Evolutionary conservation across 1,139 yeast genomes (phyloP).

Genomic region (Zygoascus hellenicus): DNA sequence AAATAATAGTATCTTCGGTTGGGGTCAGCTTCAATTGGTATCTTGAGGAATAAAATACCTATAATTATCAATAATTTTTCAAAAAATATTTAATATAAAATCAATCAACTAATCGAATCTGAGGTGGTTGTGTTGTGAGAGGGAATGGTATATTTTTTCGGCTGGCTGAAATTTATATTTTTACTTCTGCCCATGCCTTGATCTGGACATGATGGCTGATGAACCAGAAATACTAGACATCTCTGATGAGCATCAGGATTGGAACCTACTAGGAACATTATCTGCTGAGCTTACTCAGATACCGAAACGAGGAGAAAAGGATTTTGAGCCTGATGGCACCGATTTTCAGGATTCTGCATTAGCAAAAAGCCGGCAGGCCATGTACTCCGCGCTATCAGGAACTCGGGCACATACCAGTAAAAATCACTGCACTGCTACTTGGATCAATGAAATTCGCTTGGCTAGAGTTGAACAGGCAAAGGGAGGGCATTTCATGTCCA

Average conservation of each 20-base stretch:
- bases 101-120: no score
- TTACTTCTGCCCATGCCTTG: background rate
- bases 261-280: conserved; percentile 43
- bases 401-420: conserved; percentile 53
- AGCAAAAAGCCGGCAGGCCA: conserved; percentile 54
- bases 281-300: conserved; percentile 25
- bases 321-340: conserved; percentile 81
- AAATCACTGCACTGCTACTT: conserved; percentile 38
- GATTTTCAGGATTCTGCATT: conserved; percentile 49
- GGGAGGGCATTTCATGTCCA: conserved; percentile 69
- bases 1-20: no score
- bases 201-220: conserved; percentile 9
- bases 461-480: conserved; percentile 54
- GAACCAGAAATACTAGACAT: conserved; percentile 28
- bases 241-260: conserved; percentile 67
- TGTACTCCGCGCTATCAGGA: conserved; percentile 62
- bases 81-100: no score
- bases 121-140: background rate
- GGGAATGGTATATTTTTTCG: background rate
- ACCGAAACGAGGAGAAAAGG: conserved; percentile 80
- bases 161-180: background rate
- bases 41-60: no score
- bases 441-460: conserved; percentile 38
- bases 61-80: no score
- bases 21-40: no score